phyloP scores from a whole-genome alignment of 805 yeast species.

The Komagataella pseudopastoris region DNA sequence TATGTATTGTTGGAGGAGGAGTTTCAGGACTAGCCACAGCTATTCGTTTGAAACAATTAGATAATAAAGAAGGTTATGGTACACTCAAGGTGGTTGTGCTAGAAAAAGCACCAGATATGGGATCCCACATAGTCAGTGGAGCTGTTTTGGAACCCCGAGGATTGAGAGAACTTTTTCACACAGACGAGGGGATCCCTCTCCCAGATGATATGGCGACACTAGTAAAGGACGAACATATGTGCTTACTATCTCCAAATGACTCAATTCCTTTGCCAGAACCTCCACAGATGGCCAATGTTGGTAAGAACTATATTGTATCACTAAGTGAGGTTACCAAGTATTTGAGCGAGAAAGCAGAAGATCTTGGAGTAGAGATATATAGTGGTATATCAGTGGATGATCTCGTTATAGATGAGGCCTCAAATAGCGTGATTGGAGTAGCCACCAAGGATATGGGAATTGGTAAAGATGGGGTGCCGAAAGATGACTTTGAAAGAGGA shows the following conservation, averaged over 20 bases:
- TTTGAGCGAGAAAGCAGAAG: constrained; percentile 83
- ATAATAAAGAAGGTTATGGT: constrained; percentile 35
- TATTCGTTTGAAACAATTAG: constrained; percentile 76
- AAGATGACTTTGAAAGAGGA: constrained; percentile 82
- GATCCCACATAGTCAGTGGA: constrained; percentile 85
- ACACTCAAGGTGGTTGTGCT: constrained; percentile 70
- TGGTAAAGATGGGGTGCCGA: constrained; percentile 60
- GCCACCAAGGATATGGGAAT: constrained; percentile 93
- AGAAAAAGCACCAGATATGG: constrained; percentile 90
- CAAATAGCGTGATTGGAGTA: constrained; percentile 63
- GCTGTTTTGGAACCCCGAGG: constrained; percentile 91
- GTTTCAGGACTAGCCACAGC: constrained; percentile 97
- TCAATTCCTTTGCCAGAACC: constrained; percentile 82
- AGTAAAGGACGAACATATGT: constrained; percentile 67
- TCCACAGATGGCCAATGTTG: constrained; percentile 73
- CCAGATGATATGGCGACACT: constrained; percentile 67
- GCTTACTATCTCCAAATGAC: constrained; percentile 41
- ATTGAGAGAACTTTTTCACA: constrained; percentile 70
- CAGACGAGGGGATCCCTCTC: constrained; percentile 59
- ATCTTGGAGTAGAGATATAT: constrained; percentile 84
- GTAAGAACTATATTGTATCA: constrained; percentile 76
- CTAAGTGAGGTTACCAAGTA: constrained; percentile 70
- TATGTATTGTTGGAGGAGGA: constrained; percentile 94
- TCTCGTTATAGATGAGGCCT: constrained; percentile 45
- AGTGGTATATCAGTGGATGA: constrained; percentile 84